A percentile compares a stretch with the other conserved stretches of the same genome.
Evolutionary conservation across 2,329 filamentous ascomycete genomes (phyloP).

Genomic region (Aureobasidium melanogenum): DNA sequence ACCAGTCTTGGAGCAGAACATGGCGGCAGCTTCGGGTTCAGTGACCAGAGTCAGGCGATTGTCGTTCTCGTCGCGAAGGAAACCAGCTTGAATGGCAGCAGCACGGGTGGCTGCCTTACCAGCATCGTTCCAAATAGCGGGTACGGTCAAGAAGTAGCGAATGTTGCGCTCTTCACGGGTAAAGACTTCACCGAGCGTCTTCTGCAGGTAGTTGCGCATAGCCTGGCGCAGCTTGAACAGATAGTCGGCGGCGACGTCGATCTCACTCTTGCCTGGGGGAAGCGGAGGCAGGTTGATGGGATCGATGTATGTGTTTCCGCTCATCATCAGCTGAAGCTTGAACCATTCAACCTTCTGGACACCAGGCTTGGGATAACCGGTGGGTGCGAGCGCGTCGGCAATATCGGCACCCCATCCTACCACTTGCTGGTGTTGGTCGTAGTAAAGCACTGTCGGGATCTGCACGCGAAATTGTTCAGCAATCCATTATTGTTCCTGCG

Average conservation of each 20-base stretch:
- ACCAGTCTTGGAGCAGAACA: conserved; percentile 96
- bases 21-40: conserved; percentile 90
- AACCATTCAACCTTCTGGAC: conserved; percentile 99
- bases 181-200: conserved; percentile 94
- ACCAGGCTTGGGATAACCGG: conserved; percentile 92
- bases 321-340: conserved; percentile 97
- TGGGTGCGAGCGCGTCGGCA: conserved; percentile 89
- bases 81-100: conserved; percentile 92
- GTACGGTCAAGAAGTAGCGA: conserved; percentile 95
- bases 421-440: conserved; percentile 98
- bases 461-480: conserved; percentile 31
- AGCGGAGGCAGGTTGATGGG: conserved; percentile 97
- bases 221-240: conserved; percentile 96
- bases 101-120: conserved; percentile 94
- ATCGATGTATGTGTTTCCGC: conserved; percentile 97
- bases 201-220: conserved; percentile 90
- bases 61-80: conserved; percentile 94
- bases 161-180: conserved; percentile 98
- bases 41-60: conserved; percentile 91
- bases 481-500: conserved; percentile 6
- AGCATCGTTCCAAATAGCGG: conserved; percentile 98
- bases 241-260: conserved; percentile 98
- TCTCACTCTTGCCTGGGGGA: conserved; percentile 95
- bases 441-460: conserved; percentile 99
- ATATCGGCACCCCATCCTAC: conserved; percentile 99